Evolutionary conservation across 2,329 filamentous ascomycete species (phyloP).

Genomic region (Capronia coronata): DNA sequence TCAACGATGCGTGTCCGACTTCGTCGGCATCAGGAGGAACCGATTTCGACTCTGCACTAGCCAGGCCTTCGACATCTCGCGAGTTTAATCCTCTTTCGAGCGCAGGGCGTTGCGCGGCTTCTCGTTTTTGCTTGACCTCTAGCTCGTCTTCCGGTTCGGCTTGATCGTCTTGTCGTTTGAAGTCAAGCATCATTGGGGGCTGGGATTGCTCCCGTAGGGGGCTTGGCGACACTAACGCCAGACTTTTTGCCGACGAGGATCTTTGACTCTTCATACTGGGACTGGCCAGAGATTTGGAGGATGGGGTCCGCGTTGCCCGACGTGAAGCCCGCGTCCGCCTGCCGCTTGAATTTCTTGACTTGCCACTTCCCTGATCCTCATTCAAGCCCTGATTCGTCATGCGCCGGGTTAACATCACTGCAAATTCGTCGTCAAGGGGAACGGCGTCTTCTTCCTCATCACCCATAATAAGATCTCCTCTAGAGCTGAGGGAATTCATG

Average conservation of each 20-base stretch:
- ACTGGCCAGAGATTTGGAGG: conserved; percentile 38
- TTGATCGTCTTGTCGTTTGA: conserved; percentile 53
- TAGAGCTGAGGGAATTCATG: conserved; percentile 75
- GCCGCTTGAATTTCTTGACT: conserved; percentile 38
- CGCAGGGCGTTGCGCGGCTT: conserved; percentile 52
- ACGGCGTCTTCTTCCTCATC: conserved; percentile 91
- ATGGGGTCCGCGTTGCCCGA: conserved; percentile 41
- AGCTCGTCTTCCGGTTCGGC: conserved; percentile 51
- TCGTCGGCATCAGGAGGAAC: neutral
- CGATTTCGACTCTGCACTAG: conserved; percentile 6
- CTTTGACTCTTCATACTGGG: conserved; percentile 31
- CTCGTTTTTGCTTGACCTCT: conserved; percentile 47
- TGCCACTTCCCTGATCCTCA: conserved; percentile 67
- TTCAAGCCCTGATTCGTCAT: conserved; percentile 47
- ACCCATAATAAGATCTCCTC: conserved; percentile 85
- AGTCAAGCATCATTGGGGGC: conserved; percentile 47
- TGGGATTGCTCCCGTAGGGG: conserved; percentile 19
- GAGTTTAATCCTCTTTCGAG: conserved; percentile 42
- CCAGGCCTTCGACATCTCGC: conserved; percentile 2
- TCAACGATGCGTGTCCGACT: neutral
- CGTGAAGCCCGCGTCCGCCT: conserved; percentile 45
- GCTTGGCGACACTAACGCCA: conserved; percentile 8
- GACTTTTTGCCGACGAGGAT: conserved; percentile 30
- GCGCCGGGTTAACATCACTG: conserved; percentile 69
- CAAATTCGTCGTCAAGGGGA: conserved; percentile 88